Evolutionary conservation across 2,329 filamentous ascomycete genomes (phyloP).

Genomic region (Penicillium capsulatum): DNA sequence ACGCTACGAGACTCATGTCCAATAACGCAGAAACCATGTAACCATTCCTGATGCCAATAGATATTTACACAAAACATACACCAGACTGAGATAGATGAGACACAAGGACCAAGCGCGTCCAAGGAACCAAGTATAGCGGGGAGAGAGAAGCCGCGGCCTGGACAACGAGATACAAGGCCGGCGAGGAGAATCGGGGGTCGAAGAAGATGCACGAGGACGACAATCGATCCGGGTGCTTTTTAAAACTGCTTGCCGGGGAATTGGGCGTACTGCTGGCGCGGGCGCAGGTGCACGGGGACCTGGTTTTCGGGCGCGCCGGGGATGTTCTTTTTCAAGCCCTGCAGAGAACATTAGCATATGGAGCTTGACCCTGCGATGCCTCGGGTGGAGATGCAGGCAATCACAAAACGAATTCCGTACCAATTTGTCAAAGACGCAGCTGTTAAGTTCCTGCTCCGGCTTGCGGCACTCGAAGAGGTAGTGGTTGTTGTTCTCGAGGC

Average conservation of each 20-base stretch:
- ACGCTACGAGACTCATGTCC: too few relatives aligned
- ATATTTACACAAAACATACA: conserved; percentile 34
- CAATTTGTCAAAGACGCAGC: conserved; percentile 92
- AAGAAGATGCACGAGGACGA: conserved; percentile 5
- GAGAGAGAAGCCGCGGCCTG: conserved; percentile 20
- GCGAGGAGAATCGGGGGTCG: conserved; percentile 9
- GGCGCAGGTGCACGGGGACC: conserved; percentile 69
- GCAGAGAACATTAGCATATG: conserved; percentile 4
- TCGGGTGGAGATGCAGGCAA: background rate
- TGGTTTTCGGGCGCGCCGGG: conserved; percentile 67
- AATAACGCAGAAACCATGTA: conserved; percentile 25
- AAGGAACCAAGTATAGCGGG: conserved; percentile 23
- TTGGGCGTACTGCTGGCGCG: conserved; percentile 46
- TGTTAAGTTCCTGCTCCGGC: conserved; percentile 84
- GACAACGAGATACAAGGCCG: conserved; percentile 9
- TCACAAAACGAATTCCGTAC: conserved; percentile 60
- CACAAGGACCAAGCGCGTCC: conserved; percentile 21
- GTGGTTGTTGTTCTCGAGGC: conserved; percentile 96
- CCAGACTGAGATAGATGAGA: conserved; percentile 20
- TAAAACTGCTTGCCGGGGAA: conserved; percentile 39
- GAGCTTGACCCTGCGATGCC: background rate
- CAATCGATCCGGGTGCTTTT: conserved; percentile 5
- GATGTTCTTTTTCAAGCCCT: conserved; percentile 79
- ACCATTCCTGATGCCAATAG: conserved; percentile 40
- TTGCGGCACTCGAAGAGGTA: conserved; percentile 93